Evolutionary conservation across 2,329 filamentous ascomycete species (phyloP).

Genomic region (Zarea fungicola): DNA sequence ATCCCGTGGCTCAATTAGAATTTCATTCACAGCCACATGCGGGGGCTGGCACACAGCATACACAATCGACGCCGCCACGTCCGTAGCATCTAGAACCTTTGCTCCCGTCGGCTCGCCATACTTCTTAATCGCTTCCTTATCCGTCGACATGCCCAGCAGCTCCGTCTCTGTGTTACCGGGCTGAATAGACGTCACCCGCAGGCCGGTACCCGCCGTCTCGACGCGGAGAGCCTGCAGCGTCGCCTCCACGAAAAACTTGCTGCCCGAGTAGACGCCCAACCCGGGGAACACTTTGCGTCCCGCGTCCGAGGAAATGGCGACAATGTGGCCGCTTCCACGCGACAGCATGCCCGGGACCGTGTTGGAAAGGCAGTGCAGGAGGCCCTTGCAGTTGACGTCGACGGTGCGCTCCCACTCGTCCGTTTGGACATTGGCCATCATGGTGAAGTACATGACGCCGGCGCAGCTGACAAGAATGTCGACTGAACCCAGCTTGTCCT

Average conservation of each 20-base stretch:
- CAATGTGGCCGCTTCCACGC: slow-evolving; percentile 65
- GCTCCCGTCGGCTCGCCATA: slow-evolving; percentile 71
- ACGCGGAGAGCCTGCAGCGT: slow-evolving; percentile 69
- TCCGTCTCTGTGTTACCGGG: slow-evolving; percentile 74
- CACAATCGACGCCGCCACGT: slow-evolving; percentile 68
- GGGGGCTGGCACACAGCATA: slow-evolving; percentile 69
- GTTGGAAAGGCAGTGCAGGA: slow-evolving; percentile 66
- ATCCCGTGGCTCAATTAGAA: slow-evolving; percentile 71
- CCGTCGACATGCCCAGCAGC: slow-evolving; percentile 68
- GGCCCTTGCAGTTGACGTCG: slow-evolving; percentile 81
- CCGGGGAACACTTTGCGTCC: slow-evolving; percentile 79
- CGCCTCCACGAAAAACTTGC: slow-evolving; percentile 81
- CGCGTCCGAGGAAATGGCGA: slow-evolving; percentile 77
- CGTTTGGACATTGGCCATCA: slow-evolving; percentile 71
- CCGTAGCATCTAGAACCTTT: slow-evolving; percentile 66
- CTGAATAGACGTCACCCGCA: slow-evolving; percentile 70
- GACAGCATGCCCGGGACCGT: slow-evolving; percentile 67
- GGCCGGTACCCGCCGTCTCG: slow-evolving; percentile 68
- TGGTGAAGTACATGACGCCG: slow-evolving; percentile 83
- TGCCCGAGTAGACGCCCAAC: slow-evolving; percentile 74
- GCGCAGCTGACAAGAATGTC: slow-evolving; percentile 78
- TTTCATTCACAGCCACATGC: slow-evolving; percentile 75
- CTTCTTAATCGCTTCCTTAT: slow-evolving; percentile 71
- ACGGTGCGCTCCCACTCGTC: slow-evolving; percentile 79
- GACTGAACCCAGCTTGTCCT: slow-evolving; percentile 60